Conservation (phyloP, 2,329 filamentous ascomycete genomes). For the Calonectria ilicicola region DNA sequence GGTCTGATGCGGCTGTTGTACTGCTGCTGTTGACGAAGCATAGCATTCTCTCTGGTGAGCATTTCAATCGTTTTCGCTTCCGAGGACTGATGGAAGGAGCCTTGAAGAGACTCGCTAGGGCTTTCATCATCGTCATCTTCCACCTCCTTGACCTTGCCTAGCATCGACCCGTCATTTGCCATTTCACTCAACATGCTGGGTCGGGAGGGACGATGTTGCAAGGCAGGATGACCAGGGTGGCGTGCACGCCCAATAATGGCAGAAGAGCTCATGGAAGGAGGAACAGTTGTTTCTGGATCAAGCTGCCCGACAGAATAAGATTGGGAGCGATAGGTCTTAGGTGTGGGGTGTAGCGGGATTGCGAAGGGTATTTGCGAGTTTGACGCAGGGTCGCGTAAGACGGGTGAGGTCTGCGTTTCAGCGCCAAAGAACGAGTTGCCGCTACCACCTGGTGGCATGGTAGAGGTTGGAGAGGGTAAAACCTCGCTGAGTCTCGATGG, state of each 20-base stretch:
- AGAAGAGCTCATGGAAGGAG: slow-evolving; percentile 57
- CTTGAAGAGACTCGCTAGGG: slow-evolving; percentile 60
- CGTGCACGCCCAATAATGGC: slow-evolving; percentile 65
- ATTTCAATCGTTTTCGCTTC: slow-evolving; percentile 74
- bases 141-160: slow-evolving; percentile 78
- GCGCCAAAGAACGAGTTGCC: slow-evolving; percentile 62
- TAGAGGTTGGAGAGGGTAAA: slow-evolving; percentile 79
- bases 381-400: slow-evolving; percentile 63
- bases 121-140: slow-evolving; percentile 75
- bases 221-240: slow-evolving; percentile 74
- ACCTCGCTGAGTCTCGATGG: slow-evolving; percentile 81
- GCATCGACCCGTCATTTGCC: slow-evolving; percentile 71
- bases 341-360: slow-evolving; percentile 89
- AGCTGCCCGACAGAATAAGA: slow-evolving; percentile 96
- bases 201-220: slow-evolving; percentile 85
- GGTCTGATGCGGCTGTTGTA: slow-evolving; percentile 68
- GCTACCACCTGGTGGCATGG: slow-evolving; percentile 58
- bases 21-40: slow-evolving; percentile 68
- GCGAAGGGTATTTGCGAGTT: slow-evolving; percentile 83
- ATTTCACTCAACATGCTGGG: slow-evolving; percentile 82
- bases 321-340: slow-evolving; percentile 93
- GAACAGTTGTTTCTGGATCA: slow-evolving; percentile 71
- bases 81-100: slow-evolving; percentile 64
- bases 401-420: slow-evolving; percentile 64
- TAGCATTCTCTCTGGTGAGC: slow-evolving; percentile 71